Evolutionary conservation across 345 rosid species (phyloP), one percentile per base, ranked within the genome.

Genomic region (Lepidium africanum): DNA sequence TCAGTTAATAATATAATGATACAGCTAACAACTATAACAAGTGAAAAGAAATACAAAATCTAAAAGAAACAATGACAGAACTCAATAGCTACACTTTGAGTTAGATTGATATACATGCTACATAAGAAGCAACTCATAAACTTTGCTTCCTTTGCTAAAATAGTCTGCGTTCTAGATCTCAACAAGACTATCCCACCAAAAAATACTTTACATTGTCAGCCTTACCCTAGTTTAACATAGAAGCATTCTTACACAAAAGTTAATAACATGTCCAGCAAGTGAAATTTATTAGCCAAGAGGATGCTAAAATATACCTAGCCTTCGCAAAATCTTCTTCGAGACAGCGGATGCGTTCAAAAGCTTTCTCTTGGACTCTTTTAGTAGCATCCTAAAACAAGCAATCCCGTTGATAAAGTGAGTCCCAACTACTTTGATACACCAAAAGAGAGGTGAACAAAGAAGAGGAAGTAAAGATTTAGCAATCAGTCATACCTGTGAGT

Each of bases 251-350:
- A 12, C 51, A 48, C 41, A 50, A 11, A 57, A 49, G 7, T 10
- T 41, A 66, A 27, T 51, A 16, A 42, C 33, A 5, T 32, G 13
- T 33, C 57, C 30, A 45, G 65, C 7, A 21, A 58, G 19, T 57
- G 57, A 36, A 17, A 55, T 13, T 33, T 35, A 38, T n/a, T 25
- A 48, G 66, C 16, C 39, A 59, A 25, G 21, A 56, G 43, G 45
- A 21, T 0, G 23, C 54, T 11, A 63, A 38, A 56, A 47, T 50
- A 30, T 76, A 89, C 98, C 92, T 87, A 51, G 86, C 79, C 80
- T 84, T 86, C 19, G 75, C 80, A 77, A 87, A 74, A 39, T 87
- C 94, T 74, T 87, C 97, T 83, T 93, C 97, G 35, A 88, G 89
- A 73, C 75, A 82, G 63, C 86, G 85, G 63, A 84, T 43, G 30